These are phyloP conservation scores for Sarocladium strictum DNA, from an alignment of 2,329 filamentous ascomycete species.

Conservation along the genomic window DNA sequence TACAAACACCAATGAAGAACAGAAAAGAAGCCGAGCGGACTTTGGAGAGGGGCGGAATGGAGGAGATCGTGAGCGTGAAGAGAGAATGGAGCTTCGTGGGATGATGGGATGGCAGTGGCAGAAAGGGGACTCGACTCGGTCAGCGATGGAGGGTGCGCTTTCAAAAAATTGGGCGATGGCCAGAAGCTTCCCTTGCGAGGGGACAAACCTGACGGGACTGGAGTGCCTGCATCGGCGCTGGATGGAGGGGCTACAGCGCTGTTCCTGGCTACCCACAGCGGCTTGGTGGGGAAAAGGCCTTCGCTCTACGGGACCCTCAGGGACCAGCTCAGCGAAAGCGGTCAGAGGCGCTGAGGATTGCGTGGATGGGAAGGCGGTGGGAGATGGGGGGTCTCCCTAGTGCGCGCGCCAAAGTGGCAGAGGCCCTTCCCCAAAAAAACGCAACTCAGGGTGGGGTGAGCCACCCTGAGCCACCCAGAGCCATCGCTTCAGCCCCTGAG, in stretches of 20 bases:
- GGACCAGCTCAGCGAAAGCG: background rate
- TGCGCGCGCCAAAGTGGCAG: background rate
- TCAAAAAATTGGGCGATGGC: conserved; percentile 9
- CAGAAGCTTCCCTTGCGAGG: conserved; percentile 6
- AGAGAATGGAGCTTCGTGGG: conserved; percentile 7
- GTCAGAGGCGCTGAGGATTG: conserved; percentile 6
- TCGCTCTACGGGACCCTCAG: background rate
- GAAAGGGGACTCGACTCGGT: conserved; percentile 5
- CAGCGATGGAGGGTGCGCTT: background rate
- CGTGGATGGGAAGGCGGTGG: conserved; percentile 4
- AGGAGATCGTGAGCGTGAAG: conserved; percentile 8
- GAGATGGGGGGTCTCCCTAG: background rate
- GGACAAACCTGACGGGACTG: background rate
- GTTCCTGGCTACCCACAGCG: background rate
- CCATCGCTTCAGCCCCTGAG: background rate
- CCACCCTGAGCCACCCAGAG: background rate
- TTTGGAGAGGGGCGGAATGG: conserved; percentile 4
- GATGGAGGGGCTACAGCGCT: conserved; percentile 2
- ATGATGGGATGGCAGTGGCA: conserved; percentile 3
- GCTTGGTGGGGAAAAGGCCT: background rate
- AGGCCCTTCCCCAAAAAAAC: conserved; percentile 9
- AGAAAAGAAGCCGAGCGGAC: conserved; percentile 7
- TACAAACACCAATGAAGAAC: background rate
- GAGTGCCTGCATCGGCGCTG: conserved; percentile 5
- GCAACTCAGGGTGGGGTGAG: conserved; percentile 7